Evolutionary conservation across 257 asterid genomes (phyloP).

Genomic region (Striga asiatica): DNA sequence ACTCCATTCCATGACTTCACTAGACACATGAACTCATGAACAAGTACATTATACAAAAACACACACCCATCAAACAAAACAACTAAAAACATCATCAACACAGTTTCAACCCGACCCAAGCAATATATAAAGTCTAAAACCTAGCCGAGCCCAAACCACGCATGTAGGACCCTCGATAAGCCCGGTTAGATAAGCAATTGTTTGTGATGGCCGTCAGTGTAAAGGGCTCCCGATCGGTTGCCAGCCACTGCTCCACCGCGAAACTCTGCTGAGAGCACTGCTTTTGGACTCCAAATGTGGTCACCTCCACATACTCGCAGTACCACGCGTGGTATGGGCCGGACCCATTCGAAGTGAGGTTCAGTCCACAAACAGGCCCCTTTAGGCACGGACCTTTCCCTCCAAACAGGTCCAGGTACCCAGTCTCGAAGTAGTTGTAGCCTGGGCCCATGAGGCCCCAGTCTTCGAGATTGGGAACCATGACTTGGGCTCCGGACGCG

Average conservation of each 20-base stretch:
- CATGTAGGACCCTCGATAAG: too few species aligned
- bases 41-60: too few species aligned
- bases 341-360: conserved; percentile 54
- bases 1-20: too few species aligned
- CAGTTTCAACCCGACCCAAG: too few species aligned
- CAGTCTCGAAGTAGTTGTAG: conserved; percentile 45
- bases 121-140: too few species aligned
- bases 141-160: too few species aligned
- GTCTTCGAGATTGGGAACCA: conserved; percentile 26
- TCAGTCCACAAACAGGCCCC: conserved; percentile 28
- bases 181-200: background rate
- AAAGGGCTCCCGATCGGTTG: conserved; percentile 37
- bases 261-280: conserved; percentile 29
- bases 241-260: conserved; percentile 57
- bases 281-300: conserved; percentile 27
- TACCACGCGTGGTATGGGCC: conserved; percentile 57
- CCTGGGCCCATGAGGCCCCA: conserved; percentile 64
- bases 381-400: conserved; percentile 41
- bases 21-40: too few species aligned
- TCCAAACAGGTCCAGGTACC: conserved; percentile 43
- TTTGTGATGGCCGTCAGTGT: conserved; percentile 21
- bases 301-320: conserved; percentile 40
- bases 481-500: conserved; percentile 1
- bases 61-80: too few species aligned
- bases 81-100: too few species aligned